These are phyloP conservation scores for Trametes coccinea DNA, from an alignment of 768 basidiomycete genomes.

Conservation along the genomic window DNA sequence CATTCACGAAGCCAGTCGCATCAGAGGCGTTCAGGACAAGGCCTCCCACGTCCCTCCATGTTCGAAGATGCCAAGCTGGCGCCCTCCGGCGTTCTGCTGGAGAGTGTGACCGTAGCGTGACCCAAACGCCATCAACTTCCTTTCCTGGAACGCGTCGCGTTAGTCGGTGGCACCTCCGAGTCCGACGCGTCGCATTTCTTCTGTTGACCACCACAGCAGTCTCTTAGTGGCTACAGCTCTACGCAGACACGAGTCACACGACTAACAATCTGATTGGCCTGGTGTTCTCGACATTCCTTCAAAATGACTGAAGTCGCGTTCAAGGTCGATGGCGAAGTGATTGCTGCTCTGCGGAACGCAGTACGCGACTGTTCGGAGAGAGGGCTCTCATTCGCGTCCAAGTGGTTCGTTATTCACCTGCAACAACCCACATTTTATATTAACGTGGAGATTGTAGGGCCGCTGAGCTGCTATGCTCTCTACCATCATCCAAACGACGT, in stretches of 20 bases:
- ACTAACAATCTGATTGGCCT: no score
- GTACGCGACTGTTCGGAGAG: constrained; percentile 74
- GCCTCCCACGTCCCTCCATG: constrained; percentile 4
- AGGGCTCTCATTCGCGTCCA: constrained; percentile 68
- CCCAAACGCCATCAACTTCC: background rate
- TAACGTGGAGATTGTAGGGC: constrained; percentile 48
- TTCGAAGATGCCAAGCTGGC: constrained; percentile 13
- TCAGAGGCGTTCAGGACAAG: background rate
- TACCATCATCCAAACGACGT: constrained; percentile 50
- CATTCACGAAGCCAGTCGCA: background rate
- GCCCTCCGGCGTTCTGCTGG: background rate
- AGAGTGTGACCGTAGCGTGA: constrained; percentile 8
- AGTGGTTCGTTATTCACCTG: constrained; percentile 55
- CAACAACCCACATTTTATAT: background rate
- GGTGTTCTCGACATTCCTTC: no score
- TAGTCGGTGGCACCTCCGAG: background rate
- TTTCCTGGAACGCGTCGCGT: constrained; percentile 15
- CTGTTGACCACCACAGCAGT: no score
- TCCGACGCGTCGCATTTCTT: background rate
- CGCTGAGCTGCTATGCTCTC: constrained; percentile 69
- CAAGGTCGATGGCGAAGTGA: constrained; percentile 49
- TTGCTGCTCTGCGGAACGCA: constrained; percentile 59
- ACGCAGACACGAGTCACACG: no score
- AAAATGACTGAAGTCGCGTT: constrained; percentile 7
- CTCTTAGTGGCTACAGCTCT: background rate